A percentile compares a stretch with the other conserved stretches of the same genome.
Evolutionary conservation across 139 green algal species (phyloP).

Genomic region (Ulvella scutata): DNA sequence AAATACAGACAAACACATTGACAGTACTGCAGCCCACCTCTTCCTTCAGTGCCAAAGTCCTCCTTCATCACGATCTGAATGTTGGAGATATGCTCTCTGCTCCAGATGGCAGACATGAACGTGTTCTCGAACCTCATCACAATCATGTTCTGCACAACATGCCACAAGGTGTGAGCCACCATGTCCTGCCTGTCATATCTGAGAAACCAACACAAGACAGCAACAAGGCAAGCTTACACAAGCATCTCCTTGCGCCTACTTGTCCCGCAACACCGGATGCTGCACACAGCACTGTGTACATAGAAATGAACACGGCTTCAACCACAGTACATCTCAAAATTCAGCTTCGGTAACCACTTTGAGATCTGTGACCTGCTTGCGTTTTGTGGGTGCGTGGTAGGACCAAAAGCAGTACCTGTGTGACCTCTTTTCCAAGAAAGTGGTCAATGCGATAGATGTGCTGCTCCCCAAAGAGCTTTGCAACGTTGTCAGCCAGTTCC

Average conservation of each 20-base stretch:
- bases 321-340: too few relatives aligned
- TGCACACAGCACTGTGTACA: too few relatives aligned
- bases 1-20: too few relatives aligned
- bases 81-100: constrained; percentile 70
- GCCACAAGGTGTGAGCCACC: too few relatives aligned
- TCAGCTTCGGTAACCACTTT: constrained; percentile 31
- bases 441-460: constrained; percentile 95
- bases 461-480: constrained; percentile 64
- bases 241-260: too few relatives aligned
- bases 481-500: constrained; percentile 54
- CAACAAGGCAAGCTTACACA: too few relatives aligned
- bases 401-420: constrained; percentile 28
- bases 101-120: constrained; percentile 71
- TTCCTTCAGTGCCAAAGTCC: constrained; percentile 58
- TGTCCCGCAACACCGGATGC: too few relatives aligned
- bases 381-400: constrained; percentile 21
- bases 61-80: constrained; percentile 95
- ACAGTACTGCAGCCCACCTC: too few relatives aligned
- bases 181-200: too few relatives aligned
- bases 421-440: constrained; percentile 96
- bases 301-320: too few relatives aligned
- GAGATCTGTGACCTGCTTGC: constrained; percentile 17
- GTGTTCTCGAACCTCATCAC: constrained; percentile 92
- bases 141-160: constrained; percentile 91
- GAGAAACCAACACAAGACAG: too few relatives aligned